These are phyloP conservation scores for Asterophora lycoperdoides DNA, from an alignment of 768 basidiomycete species.

Conservation along the genomic window DNA sequence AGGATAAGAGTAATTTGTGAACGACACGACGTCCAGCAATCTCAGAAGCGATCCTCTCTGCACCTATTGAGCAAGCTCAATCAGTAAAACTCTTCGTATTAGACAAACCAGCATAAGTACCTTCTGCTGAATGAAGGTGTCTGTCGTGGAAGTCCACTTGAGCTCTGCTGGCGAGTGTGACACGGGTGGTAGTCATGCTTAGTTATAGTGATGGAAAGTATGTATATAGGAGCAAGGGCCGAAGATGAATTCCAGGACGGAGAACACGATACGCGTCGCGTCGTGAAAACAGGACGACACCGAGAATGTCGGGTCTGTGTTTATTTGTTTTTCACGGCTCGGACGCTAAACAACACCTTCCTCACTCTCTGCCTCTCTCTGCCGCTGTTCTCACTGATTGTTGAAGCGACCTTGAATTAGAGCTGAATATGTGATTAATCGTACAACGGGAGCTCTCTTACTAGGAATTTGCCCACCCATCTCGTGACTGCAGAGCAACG, in stretches of 20 bases:
- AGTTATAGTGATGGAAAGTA: neutral
- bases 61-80: constrained; percentile 32
- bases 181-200: neutral
- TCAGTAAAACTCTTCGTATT: neutral
- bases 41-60: constrained; percentile 42
- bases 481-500: neutral
- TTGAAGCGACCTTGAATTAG: too few species aligned
- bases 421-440: too few species aligned
- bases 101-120: constrained; percentile 15
- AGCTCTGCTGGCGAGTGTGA: constrained; percentile 5
- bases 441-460: too few species aligned
- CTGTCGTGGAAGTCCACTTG: constrained; percentile 27
- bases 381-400: too few species aligned
- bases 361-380: too few species aligned
- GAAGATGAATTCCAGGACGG: too few species aligned
- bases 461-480: neutral
- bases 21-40: constrained; percentile 45
- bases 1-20: constrained; percentile 49
- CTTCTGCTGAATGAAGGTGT: constrained; percentile 22
- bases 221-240: too few species aligned
- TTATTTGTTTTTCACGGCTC: too few species aligned
- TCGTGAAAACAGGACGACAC: too few species aligned
- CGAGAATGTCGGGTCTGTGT: too few species aligned
- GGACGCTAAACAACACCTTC: too few species aligned
- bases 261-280: too few species aligned